Conservation (phyloP, 1,284 basidiomycete species). For the Cryptococcus amylolentus region DNA sequence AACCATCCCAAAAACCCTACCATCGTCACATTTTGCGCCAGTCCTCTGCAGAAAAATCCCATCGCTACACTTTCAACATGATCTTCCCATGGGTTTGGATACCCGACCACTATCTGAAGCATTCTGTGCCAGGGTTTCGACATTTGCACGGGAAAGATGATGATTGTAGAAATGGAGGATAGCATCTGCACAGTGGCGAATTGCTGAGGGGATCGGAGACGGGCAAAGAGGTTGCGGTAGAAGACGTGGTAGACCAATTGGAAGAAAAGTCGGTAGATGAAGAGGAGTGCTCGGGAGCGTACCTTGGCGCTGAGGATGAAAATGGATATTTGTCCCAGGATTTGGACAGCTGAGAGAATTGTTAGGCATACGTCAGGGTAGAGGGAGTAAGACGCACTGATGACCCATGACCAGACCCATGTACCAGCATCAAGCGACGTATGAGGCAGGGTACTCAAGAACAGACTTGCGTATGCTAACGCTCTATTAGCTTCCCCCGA, state of each 20-base stretch:
- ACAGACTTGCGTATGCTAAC: slow-evolving; percentile 54
- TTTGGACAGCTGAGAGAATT: slow-evolving; percentile 44
- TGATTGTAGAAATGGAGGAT: slow-evolving; percentile 54
- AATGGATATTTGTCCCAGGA: slow-evolving; percentile 51
- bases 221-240: slow-evolving; percentile 48
- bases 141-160: slow-evolving; percentile 58
- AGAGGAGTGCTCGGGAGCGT: slow-evolving; percentile 54
- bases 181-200: slow-evolving; percentile 56
- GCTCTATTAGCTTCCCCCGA: neutral
- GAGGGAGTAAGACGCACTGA: slow-evolving; percentile 37
- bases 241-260: slow-evolving; percentile 52
- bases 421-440: slow-evolving; percentile 56
- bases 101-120: slow-evolving; percentile 51
- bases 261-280: slow-evolving; percentile 55
- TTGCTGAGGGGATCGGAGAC: slow-evolving; percentile 47
- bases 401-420: slow-evolving; percentile 57
- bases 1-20: slow-evolving; percentile 51
- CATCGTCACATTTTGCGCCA: slow-evolving; percentile 58
- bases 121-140: slow-evolving; percentile 50
- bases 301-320: slow-evolving; percentile 56
- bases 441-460: slow-evolving; percentile 56
- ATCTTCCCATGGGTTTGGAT: slow-evolving; percentile 53
- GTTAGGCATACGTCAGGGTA: too few relatives aligned
- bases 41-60: slow-evolving; percentile 54
- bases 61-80: slow-evolving; percentile 53